Evolutionary conservation across 2,329 filamentous ascomycete species (phyloP).

Genomic region (Clathrospora elynae): DNA sequence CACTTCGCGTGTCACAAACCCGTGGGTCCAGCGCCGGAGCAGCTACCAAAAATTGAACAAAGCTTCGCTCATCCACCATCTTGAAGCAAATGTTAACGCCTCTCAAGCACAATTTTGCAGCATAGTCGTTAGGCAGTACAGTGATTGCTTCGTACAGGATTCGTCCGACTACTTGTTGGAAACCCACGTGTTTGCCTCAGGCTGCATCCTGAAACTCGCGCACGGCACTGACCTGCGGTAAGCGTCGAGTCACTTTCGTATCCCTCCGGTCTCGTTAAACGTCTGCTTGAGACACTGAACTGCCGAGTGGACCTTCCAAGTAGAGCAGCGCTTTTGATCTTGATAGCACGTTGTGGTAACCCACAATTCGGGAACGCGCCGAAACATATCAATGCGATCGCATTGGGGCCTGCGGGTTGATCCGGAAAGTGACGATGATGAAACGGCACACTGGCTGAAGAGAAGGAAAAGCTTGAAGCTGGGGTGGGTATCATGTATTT

Average conservation of each 20-base stretch:
- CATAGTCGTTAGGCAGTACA: slow-evolving; percentile 4
- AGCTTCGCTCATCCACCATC: slow-evolving; percentile 28
- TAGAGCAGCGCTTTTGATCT: slow-evolving; percentile 2
- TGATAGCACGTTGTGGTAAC: no score
- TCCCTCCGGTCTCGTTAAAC: slow-evolving; percentile 11
- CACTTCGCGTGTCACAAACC: slow-evolving; percentile 40
- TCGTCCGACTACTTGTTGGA: slow-evolving; percentile 9
- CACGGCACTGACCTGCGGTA: slow-evolving; percentile 55
- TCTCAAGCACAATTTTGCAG: slow-evolving; percentile 21
- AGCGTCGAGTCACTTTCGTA: slow-evolving; percentile 2
- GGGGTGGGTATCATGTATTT: slow-evolving; percentile 3
- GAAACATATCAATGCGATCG: no score
- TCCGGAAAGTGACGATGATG: no score
- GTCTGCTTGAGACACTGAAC: slow-evolving; percentile 4
- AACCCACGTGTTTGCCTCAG: slow-evolving; percentile 32
- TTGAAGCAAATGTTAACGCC: slow-evolving; percentile 21
- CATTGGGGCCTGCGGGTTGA: no score
- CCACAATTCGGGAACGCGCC: no score
- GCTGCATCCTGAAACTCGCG: slow-evolving; percentile 68
- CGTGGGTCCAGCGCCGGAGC: slow-evolving; percentile 37
- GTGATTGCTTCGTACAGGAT: slow-evolving; percentile 11
- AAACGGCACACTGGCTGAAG: background rate
- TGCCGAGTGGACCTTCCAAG: slow-evolving; percentile 8
- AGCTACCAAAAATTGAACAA: slow-evolving; percentile 34
- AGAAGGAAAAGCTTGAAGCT: background rate